These are phyloP conservation scores for Rhodotorula sp. DNA, from an alignment of 1,284 basidiomycete genomes.

Conservation along the genomic window DNA sequence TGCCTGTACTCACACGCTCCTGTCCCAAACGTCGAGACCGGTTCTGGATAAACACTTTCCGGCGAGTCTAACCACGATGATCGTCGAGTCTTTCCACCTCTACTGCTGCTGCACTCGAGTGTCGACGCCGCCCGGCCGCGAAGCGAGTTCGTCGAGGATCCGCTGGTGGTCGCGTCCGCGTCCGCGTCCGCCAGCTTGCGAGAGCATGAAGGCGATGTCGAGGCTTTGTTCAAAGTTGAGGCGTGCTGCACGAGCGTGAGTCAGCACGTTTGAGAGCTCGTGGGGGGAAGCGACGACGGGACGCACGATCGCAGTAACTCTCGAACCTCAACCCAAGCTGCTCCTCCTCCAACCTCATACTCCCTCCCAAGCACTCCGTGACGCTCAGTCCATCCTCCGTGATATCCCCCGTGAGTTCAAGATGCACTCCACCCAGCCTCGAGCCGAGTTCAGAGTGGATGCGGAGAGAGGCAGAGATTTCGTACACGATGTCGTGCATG, in stretches of 20 bases:
- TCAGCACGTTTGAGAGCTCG: neutral
- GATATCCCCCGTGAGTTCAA: constrained; percentile 94
- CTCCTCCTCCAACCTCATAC: constrained; percentile 58
- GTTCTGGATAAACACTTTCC: neutral
- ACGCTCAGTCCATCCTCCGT: constrained; percentile 91
- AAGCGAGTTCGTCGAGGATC: constrained; percentile 28
- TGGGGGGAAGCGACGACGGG: neutral
- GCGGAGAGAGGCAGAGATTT: constrained; percentile 75
- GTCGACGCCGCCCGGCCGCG: constrained; percentile 8
- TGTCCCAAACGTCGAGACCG: neutral
- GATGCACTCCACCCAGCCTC: constrained; percentile 85
- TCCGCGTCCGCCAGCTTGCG: constrained; percentile 29
- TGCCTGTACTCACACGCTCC: neutral
- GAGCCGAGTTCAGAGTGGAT: constrained; percentile 73
- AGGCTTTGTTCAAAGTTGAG: constrained; percentile 60
- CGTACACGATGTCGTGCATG: constrained; percentile 85
- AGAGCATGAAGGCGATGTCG: constrained; percentile 54
- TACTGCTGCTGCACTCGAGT: neutral
- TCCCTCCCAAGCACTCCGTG: constrained; percentile 60
- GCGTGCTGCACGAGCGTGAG: constrained; percentile 43
- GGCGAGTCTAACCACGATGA: neutral
- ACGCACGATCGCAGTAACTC: constrained; percentile 53
- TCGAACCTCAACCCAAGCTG: constrained; percentile 57
- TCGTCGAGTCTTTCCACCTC: no score
- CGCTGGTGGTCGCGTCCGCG: neutral